These are phyloP conservation scores for Aspergillus chevalieri DNA, from an alignment of 2,329 filamentous ascomycete genomes.

Conservation along the genomic window DNA sequence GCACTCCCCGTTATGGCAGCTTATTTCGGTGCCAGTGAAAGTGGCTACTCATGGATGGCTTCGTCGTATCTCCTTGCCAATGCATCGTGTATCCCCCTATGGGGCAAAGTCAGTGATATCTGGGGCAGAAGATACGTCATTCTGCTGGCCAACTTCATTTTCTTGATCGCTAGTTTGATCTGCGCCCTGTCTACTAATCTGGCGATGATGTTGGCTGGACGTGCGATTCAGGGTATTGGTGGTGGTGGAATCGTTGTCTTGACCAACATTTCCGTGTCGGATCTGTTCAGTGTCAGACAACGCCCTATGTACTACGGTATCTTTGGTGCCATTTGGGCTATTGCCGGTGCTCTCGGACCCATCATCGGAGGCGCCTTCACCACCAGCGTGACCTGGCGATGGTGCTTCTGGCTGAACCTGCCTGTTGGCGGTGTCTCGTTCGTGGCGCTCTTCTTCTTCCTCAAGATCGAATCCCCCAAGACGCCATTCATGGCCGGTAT, in stretches of 20 bases:
- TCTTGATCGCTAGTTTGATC: slow-evolving; percentile 58
- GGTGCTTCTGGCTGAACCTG: slow-evolving; percentile 59
- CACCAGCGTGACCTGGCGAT: slow-evolving; percentile 54
- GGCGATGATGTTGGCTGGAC: slow-evolving; percentile 56
- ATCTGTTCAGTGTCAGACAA: slow-evolving; percentile 56
- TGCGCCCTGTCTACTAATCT: slow-evolving; percentile 54
- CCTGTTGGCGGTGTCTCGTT: slow-evolving; percentile 57
- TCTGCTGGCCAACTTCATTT: slow-evolving; percentile 54
- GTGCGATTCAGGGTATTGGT: slow-evolving; percentile 58
- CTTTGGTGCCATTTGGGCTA: slow-evolving; percentile 57
- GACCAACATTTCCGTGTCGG: slow-evolving; percentile 58
- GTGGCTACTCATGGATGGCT: slow-evolving; percentile 45
- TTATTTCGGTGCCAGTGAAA: slow-evolving; percentile 37
- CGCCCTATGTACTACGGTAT: slow-evolving; percentile 58
- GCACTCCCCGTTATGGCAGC: slow-evolving; percentile 40
- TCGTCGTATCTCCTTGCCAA: slow-evolving; percentile 43
- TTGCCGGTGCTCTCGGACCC: slow-evolving; percentile 55
- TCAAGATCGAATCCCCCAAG: slow-evolving; percentile 56
- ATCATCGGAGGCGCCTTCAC: slow-evolving; percentile 58
- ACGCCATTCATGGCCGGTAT: slow-evolving; percentile 54
- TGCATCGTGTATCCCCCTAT: slow-evolving; percentile 48
- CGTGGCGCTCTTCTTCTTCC: slow-evolving; percentile 53
- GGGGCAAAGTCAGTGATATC: slow-evolving; percentile 62
- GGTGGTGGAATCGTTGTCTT: slow-evolving; percentile 60
- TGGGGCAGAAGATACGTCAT: slow-evolving; percentile 61